phyloP scores from a whole-genome alignment of 2,329 filamentous ascomycete species.

The Hymenoscyphus fraxineus region DNA sequence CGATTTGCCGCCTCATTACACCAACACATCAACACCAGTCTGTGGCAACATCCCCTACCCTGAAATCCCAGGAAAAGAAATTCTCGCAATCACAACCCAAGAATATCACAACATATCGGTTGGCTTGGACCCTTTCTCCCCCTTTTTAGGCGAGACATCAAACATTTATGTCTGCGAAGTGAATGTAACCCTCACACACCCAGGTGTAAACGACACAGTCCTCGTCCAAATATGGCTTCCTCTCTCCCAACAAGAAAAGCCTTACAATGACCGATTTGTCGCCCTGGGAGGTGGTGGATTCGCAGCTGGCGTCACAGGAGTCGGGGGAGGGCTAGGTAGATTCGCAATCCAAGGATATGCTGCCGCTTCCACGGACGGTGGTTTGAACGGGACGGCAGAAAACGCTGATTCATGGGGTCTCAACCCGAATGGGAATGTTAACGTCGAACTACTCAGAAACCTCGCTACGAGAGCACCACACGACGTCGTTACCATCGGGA shows the following conservation, averaged over 20 bases:
- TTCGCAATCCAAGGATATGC: not conserved
- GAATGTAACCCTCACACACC: not conserved
- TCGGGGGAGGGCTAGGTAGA: not conserved
- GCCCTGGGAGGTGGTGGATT: not conserved
- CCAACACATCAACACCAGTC: not conserved
- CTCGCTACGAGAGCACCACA: constrained; percentile 37
- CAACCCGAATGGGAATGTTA: not conserved
- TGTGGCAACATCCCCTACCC: not conserved
- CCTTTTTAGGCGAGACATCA: not conserved
- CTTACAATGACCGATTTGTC: not conserved
- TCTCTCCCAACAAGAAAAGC: not conserved
- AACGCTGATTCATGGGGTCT: not conserved
- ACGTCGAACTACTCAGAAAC: constrained; percentile 17
- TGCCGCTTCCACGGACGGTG: not conserved
- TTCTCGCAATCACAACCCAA: not conserved
- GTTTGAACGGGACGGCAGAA: not conserved
- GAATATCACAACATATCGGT: not conserved
- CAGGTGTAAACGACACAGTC: not conserved
- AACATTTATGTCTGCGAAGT: not conserved
- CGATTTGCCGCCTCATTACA: not conserved
- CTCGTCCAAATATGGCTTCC: not conserved
- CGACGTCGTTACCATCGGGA: constrained; percentile 36
- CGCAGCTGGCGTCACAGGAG: not conserved
- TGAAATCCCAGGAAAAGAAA: not conserved
- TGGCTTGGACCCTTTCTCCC: not conserved